Base-by-base conservation (phyloP, 352 stramenopile genomes). In the Phytophthora podocarpi region DNA sequence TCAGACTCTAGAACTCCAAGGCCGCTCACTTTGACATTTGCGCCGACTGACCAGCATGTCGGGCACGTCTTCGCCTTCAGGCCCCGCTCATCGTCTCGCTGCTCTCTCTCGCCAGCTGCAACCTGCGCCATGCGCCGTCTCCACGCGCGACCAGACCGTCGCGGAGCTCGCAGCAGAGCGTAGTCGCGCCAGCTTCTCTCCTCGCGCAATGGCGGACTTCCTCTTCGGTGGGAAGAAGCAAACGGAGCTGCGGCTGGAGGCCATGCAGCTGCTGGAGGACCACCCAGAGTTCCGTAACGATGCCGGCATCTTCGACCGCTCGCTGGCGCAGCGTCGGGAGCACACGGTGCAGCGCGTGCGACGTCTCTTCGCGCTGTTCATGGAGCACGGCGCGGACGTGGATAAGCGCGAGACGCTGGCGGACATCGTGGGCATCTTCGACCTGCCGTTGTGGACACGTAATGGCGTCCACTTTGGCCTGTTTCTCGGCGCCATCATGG, bases 381-480 rank as follows among this genome's bases (percentile, higher is more conserved):
- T 89, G 39, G 67, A 85, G 64, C 61, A 87, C 59, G 76, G 78
- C 34, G 59, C 64, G 2, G 74, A 81, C 36, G 53, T 76, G 43
- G 70, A 83, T 24, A 78, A 80, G 75, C 80, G 82, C 58, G 76
- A 91, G 52, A 69, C 66, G 42, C 74, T 91, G 56, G 75, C 81
- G 16, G 80, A 89, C 51, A 59, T 87, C 18, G 57, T 81, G n/a
- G 81, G 82, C 49, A 49, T 91, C 26, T 87, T 90, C 48, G 80
- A 91, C 56, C 63, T 91, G 28, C 64, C 71, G 15, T 55, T 81
- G 5, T 91, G 78, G 76, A 83, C 86, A 41, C 82, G 82, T 57
- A 90, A 91, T 47, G 82, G 82, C 35, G 83, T 95, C 50, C 87
- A 94, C 66, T 95, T 95, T 52, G 86, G 80, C 5, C 72, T 96